Evolutionary conservation across 2,329 filamentous ascomycete genomes (phyloP).

Genomic region (Xylariaceae sp.): DNA sequence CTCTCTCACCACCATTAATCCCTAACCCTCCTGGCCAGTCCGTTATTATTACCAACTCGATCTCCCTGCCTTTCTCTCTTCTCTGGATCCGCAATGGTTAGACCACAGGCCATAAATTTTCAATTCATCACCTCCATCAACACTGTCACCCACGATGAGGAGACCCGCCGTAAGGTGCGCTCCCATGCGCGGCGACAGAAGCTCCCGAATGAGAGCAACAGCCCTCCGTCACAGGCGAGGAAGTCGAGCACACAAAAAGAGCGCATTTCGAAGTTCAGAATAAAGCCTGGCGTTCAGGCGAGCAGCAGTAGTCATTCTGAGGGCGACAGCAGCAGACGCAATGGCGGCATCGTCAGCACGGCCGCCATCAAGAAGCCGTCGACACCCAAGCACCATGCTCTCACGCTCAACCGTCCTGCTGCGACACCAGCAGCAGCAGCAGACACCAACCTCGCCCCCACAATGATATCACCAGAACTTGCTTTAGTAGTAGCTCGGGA

Average conservation of each 20-base stretch:
- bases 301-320: slow-evolving; percentile 2
- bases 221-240: slow-evolving; percentile 24
- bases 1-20: background rate
- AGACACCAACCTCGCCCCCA: slow-evolving; percentile 21
- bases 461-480: slow-evolving; percentile 30
- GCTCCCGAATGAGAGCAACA: slow-evolving; percentile 26
- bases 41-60: background rate
- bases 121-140: slow-evolving; percentile 36
- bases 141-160: slow-evolving; percentile 33
- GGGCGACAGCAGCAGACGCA: slow-evolving; percentile 2
- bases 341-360: background rate
- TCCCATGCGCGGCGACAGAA: slow-evolving; percentile 33
- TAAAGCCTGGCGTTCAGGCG: slow-evolving; percentile 21
- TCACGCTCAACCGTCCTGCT: background rate
- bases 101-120: slow-evolving; percentile 24
- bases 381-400: slow-evolving; percentile 1
- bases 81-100: slow-evolving; percentile 14
- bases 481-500: slow-evolving; percentile 30
- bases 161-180: slow-evolving; percentile 33
- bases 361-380: slow-evolving; percentile 3
- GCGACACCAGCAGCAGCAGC: slow-evolving; percentile 4
- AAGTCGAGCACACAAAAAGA: slow-evolving; percentile 30
- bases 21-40: background rate
- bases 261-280: slow-evolving; percentile 32
- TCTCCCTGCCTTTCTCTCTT: background rate